Percentiles rank a stretch among this genome's conserved stretches.
Conservation (phyloP, 1,284 basidiomycete species). For the Boletus chippewaensis region DNA sequence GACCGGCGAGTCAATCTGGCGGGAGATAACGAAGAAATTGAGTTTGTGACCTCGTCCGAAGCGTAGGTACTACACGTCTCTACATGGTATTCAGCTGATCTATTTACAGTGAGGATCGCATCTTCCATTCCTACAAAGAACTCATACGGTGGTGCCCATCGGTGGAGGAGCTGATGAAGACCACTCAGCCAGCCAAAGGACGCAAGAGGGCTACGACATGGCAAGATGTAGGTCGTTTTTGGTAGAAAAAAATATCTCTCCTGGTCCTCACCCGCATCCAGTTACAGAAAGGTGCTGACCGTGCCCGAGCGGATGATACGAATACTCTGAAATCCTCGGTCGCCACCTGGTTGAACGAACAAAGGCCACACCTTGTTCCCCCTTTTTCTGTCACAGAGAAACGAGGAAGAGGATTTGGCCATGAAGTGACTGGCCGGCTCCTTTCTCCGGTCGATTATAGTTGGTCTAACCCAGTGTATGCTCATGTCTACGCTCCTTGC, state of each 20-base stretch:
- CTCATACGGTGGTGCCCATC: conserved; percentile 7
- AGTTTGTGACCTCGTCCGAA: background rate
- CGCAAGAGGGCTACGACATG: background rate
- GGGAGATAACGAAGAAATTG: background rate
- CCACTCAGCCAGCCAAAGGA: background rate
- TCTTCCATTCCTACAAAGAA: conserved; percentile 11
- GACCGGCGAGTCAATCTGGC: conserved; percentile 1
- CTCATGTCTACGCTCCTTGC: too few relatives aligned
- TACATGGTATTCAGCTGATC: too few relatives aligned
- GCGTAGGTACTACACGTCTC: too few relatives aligned
- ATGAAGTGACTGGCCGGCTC: too few relatives aligned
- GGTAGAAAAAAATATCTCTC: background rate
- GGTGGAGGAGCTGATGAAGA: background rate
- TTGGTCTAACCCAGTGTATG: too few relatives aligned
- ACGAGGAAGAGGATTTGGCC: too few relatives aligned
- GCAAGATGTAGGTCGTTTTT: background rate
- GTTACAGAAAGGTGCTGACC: background rate
- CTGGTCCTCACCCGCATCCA: background rate
- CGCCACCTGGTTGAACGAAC: too few relatives aligned
- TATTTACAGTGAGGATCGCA: conserved; percentile 5
- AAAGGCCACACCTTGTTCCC: too few relatives aligned
- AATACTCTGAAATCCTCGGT: too few relatives aligned
- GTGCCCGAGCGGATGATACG: too few relatives aligned
- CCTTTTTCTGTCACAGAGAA: too few relatives aligned
- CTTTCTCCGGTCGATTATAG: too few relatives aligned